Evolutionary conservation across 202 grass and related monocot species (phyloP).

Genomic region (Panicum virgatum): DNA sequence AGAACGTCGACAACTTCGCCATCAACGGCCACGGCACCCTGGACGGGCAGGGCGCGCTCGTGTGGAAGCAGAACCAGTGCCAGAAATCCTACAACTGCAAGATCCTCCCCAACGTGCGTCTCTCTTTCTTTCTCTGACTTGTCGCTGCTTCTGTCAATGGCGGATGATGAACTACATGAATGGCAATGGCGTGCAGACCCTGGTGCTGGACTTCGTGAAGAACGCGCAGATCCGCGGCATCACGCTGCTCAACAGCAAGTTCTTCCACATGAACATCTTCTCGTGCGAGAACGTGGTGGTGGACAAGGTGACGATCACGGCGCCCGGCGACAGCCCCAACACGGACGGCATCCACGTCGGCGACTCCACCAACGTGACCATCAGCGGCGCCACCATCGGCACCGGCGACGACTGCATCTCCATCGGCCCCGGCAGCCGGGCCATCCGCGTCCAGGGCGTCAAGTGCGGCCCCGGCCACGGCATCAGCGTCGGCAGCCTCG

Average conservation of each 20-base stretch:
- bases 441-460: slow-evolving; percentile 19
- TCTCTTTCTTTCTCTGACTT: background rate
- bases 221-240: slow-evolving; percentile 47
- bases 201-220: slow-evolving; percentile 57
- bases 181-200: no score
- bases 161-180: no score
- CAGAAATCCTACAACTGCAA: slow-evolving; percentile 52
- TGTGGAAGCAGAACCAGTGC: slow-evolving; percentile 52
- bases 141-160: no score
- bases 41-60: slow-evolving; percentile 54
- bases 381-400: slow-evolving; percentile 45
- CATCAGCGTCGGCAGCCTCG: slow-evolving; percentile 71
- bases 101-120: slow-evolving; percentile 33
- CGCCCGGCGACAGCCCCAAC: slow-evolving; percentile 58
- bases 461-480: slow-evolving; percentile 59
- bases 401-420: slow-evolving; percentile 77
- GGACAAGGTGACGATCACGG: slow-evolving; percentile 40
- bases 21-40: slow-evolving; percentile 53
- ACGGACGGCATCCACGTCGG: slow-evolving; percentile 78
- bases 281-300: slow-evolving; percentile 40
- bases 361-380: slow-evolving; percentile 45
- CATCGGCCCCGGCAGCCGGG: slow-evolving; percentile 47
- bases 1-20: slow-evolving; percentile 28
- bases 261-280: slow-evolving; percentile 73
- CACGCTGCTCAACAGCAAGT: slow-evolving; percentile 56